Evolutionary conservation across 2,329 filamentous ascomycete species (phyloP).

Genomic region (Colletotrichum kahawae): DNA sequence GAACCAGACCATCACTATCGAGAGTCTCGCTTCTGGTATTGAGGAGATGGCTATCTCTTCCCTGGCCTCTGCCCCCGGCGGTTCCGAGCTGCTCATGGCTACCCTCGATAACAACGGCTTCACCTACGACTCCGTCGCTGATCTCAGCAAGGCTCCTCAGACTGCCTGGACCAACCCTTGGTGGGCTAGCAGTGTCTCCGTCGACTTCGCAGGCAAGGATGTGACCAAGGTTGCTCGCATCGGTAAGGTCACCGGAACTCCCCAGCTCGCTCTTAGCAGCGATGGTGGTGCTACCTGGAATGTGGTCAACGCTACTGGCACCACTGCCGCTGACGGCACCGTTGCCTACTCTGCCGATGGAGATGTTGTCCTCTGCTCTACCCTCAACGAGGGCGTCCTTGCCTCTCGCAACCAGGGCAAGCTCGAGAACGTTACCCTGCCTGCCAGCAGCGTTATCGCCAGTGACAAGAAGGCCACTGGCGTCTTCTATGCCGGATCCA

Average conservation of each 20-base stretch:
- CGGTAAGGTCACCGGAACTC: conserved; percentile 47
- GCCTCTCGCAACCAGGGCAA: conserved; percentile 43
- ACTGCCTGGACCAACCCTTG: conserved; percentile 51
- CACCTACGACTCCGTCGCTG: conserved; percentile 42
- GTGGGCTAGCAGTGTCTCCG: conserved; percentile 49
- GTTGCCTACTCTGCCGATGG: conserved; percentile 57
- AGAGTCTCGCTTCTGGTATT: conserved; percentile 58
- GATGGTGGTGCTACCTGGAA: conserved; percentile 58
- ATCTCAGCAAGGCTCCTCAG: conserved; percentile 46
- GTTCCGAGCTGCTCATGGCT: conserved; percentile 55
- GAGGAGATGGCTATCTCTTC: conserved; percentile 58
- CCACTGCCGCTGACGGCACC: conserved; percentile 45
- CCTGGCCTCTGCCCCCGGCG: conserved; percentile 53
- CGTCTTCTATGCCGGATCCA: conserved; percentile 57
- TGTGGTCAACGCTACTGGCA: conserved; percentile 50
- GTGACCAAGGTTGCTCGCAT: conserved; percentile 53
- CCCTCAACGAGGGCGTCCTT: conserved; percentile 43
- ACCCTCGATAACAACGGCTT: conserved; percentile 59
- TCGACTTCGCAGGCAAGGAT: conserved; percentile 55
- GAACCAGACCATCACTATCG: conserved; percentile 50
- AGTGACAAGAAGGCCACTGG: conserved; percentile 58
- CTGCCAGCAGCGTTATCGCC: conserved; percentile 52
- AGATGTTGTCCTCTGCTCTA: conserved; percentile 54
- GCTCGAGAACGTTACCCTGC: conserved; percentile 51
- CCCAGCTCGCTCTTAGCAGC: conserved; percentile 52